These are phyloP conservation scores for Cupressus sempervirens DNA, from an alignment of 75 land plant genomes.

Conservation along the genomic window DNA sequence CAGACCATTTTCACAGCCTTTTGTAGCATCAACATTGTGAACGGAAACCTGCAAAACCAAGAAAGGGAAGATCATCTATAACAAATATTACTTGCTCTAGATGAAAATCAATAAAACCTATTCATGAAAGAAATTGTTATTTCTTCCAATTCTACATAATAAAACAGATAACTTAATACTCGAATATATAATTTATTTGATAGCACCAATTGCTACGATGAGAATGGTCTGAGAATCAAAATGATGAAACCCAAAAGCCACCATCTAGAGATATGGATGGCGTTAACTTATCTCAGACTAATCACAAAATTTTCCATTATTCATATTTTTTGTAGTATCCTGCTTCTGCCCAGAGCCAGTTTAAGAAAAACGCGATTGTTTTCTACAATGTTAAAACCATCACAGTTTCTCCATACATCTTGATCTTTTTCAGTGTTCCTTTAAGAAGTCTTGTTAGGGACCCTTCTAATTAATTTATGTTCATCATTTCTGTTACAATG, in stretches of 20 bases:
- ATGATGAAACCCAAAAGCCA: not conserved
- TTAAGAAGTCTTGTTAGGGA: too few species aligned
- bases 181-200: not conserved
- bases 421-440: too few species aligned
- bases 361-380: too few species aligned
- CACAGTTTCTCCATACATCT: too few species aligned
- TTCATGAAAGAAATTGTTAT: not conserved
- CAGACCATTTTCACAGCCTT: constrained; percentile 81
- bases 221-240: not conserved
- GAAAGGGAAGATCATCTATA: not conserved
- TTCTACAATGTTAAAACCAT: too few species aligned
- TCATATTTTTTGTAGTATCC: not conserved
- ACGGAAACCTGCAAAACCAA: constrained; percentile 58
- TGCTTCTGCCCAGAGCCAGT: not conserved
- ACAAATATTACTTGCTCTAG: not conserved
- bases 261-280: not conserved
- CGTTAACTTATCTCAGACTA: not conserved
- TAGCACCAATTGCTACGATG: not conserved
- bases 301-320: not conserved
- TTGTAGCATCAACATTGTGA: constrained; percentile 76
- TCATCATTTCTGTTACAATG: too few species aligned
- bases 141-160: not conserved
- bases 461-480: too few species aligned
- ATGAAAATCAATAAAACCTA: not conserved
- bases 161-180: not conserved